Conservation (phyloP, 2,329 filamentous ascomycete genomes). For the Neurospora sp. region DNA sequence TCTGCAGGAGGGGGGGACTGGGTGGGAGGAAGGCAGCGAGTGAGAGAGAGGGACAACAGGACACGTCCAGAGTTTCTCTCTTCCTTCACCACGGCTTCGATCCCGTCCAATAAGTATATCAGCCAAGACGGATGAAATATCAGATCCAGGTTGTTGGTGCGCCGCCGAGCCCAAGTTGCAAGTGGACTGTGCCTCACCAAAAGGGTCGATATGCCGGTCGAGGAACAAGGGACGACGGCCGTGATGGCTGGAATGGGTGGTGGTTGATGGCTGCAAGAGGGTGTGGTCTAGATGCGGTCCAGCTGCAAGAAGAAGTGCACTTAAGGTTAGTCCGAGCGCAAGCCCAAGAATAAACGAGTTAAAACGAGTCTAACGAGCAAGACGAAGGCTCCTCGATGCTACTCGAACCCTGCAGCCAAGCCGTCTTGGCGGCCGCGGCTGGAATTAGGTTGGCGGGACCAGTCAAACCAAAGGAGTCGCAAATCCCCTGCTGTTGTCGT, state of each 20-base stretch:
- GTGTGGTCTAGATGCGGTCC: neutral
- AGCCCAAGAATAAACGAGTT: slow-evolving; percentile 2
- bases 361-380: neutral
- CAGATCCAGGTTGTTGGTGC: slow-evolving; percentile 16
- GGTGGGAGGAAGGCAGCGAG: neutral
- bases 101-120: slow-evolving; percentile 9
- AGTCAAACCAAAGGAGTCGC: neutral
- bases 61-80: slow-evolving; percentile 1
- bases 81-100: slow-evolving; percentile 1
- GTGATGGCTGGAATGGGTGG: neutral
- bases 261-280: neutral
- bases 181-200: slow-evolving; percentile 3
- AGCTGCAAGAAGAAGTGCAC: slow-evolving; percentile 3
- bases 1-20: neutral
- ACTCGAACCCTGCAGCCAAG: slow-evolving; percentile 9
- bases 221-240: neutral
- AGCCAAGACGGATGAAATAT: slow-evolving; percentile 17
- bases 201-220: slow-evolving; percentile 7
- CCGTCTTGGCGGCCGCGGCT: slow-evolving; percentile 12
- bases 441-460: slow-evolving; percentile 8
- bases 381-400: neutral
- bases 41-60: neutral
- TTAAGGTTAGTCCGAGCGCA: slow-evolving; percentile 4
- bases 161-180: neutral
- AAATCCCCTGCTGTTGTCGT: neutral